A percentile compares a stretch with the other conserved stretches of the same genome.
These are phyloP conservation scores for Boletus reticulatus DNA, from an alignment of 768 basidiomycete species.

Conservation along the genomic window DNA sequence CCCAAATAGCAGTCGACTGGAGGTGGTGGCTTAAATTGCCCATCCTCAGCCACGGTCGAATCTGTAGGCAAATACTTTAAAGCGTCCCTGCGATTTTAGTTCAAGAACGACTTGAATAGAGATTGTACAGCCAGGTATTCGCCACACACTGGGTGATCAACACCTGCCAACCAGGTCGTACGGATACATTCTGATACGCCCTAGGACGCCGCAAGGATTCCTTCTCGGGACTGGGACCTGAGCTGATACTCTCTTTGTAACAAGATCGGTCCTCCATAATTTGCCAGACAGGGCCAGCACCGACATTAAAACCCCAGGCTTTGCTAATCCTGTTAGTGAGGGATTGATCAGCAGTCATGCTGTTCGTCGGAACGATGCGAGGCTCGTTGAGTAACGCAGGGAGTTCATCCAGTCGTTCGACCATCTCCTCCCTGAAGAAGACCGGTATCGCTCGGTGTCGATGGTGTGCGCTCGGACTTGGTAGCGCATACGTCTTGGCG, in stretches of 20 bases:
- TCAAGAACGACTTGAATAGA: constrained; percentile 3
- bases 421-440: constrained; percentile 44
- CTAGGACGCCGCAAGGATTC: constrained; percentile 58
- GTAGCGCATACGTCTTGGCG: constrained; percentile 52
- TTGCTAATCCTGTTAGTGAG: constrained; percentile 59
- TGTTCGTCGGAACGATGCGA: constrained; percentile 48
- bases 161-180: constrained; percentile 46
- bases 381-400: constrained; percentile 51
- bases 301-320: constrained; percentile 72
- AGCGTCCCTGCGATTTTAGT: constrained; percentile 45
- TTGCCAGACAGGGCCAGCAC: constrained; percentile 78
- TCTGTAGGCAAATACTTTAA: constrained; percentile 59
- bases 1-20: constrained; percentile 65
- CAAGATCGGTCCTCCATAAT: constrained; percentile 74
- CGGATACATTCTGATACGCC: constrained; percentile 47
- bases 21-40: constrained; percentile 49
- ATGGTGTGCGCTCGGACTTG: constrained; percentile 67
- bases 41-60: constrained; percentile 47
- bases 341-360: constrained; percentile 47
- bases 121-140: constrained; percentile 1
- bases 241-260: constrained; percentile 59
- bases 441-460: constrained; percentile 69
- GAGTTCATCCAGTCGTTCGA: constrained; percentile 55
- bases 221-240: constrained; percentile 29
- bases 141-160: constrained; percentile 48